Conservation (phyloP, 257 asterid species). For the Coffea eugenioides region DNA sequence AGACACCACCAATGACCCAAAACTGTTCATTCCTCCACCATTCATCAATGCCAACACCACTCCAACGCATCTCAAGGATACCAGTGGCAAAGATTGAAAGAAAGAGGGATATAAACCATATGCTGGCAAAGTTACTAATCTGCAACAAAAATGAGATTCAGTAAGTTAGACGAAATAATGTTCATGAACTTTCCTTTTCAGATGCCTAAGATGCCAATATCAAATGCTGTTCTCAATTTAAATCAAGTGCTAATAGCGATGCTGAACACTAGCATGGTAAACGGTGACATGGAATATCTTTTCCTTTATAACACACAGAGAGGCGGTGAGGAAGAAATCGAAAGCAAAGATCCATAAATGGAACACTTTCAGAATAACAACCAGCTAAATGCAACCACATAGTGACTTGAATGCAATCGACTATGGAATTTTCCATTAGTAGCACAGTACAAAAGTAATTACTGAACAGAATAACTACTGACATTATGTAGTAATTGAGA, state of each 20-base stretch:
- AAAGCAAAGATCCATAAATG: neutral
- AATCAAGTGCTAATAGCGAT: neutral
- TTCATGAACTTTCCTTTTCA: neutral
- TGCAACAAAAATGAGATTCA: constrained; percentile 32
- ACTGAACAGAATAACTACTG: neutral
- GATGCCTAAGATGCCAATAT: neutral
- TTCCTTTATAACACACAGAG: neutral
- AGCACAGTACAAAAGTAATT: neutral
- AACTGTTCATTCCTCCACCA: constrained; percentile 99
- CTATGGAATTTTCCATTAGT: neutral
- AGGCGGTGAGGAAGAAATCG: neutral
- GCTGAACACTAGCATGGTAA: neutral
- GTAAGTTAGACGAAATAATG: neutral
- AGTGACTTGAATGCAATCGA: neutral
- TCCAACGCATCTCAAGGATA: constrained; percentile 96
- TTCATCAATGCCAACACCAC: constrained; percentile 94
- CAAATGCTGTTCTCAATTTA: neutral
- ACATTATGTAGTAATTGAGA: neutral
- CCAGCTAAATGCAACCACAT: neutral
- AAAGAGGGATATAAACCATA: constrained; percentile 93
- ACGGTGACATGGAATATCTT: neutral
- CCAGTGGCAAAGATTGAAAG: constrained; percentile 96
- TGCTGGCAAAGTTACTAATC: constrained; percentile 92
- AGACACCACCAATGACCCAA: constrained; percentile 98
- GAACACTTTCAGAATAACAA: neutral